A percentile compares a stretch with the other conserved stretches of the same genome.
phyloP scores from a whole-genome alignment of 176 grass and related monocot species.

The Tillandsia fasciculata region DNA sequence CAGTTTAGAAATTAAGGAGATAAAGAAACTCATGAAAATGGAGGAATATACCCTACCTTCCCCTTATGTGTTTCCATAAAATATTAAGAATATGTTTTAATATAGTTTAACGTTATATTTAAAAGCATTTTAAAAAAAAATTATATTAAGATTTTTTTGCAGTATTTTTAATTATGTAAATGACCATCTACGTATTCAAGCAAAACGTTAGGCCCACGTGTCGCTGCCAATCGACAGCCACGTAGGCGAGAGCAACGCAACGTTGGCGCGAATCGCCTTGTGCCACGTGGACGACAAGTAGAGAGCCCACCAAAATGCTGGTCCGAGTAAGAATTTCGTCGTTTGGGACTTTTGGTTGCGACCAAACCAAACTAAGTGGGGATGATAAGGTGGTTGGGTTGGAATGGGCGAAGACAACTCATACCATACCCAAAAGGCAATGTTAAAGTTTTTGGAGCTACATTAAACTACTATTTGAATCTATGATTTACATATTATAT shows the following conservation, averaged over 20 bases:
- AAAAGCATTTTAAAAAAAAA: too few relatives aligned
- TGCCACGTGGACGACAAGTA: slow-evolving; percentile 1
- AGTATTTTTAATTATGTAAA: too few relatives aligned
- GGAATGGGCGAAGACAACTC: not conserved
- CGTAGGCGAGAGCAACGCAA: not conserved
- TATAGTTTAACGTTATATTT: too few relatives aligned
- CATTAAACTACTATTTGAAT: too few relatives aligned
- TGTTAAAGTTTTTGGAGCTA: not conserved
- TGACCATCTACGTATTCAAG: too few relatives aligned
- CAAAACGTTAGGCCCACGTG: not conserved
- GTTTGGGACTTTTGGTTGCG: slow-evolving; percentile 7
- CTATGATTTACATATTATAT: too few relatives aligned
- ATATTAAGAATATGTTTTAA: too few relatives aligned
- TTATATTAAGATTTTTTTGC: too few relatives aligned
- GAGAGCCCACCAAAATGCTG: slow-evolving; percentile 1
- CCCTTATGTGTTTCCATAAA: not conserved
- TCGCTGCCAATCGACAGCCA: not conserved
- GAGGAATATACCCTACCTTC: slow-evolving; percentile 22
- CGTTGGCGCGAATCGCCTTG: not conserved
- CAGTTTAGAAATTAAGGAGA: slow-evolving; percentile 25
- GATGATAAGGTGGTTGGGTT: slow-evolving; percentile 17
- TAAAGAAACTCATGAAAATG: slow-evolving; percentile 10
- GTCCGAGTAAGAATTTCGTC: slow-evolving; percentile 14
- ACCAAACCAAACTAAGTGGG: slow-evolving; percentile 30
- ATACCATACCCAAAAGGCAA: slow-evolving; percentile 6